A percentile compares a stretch with the other conserved stretches of the same genome.
phyloP scores from a whole-genome alignment of 352 stramenopile genomes.

The Phytophthora pini region DNA sequence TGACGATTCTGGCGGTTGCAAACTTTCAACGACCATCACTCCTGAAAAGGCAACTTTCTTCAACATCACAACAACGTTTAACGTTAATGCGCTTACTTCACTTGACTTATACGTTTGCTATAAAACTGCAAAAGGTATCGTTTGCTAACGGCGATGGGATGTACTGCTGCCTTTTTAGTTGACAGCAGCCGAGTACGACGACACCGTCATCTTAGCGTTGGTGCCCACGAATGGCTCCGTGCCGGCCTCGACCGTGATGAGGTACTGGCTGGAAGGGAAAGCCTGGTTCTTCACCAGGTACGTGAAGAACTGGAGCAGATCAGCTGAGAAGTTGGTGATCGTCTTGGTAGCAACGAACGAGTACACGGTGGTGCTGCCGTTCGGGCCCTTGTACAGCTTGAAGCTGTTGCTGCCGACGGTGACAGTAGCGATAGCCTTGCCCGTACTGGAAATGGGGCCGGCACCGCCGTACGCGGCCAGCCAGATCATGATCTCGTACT shows the following conservation, averaged over 20 bases:
- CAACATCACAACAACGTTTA: slow-evolving; percentile 1
- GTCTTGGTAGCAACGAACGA: slow-evolving; percentile 39
- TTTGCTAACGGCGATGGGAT: slow-evolving; percentile 1
- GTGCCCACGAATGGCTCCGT: slow-evolving; percentile 39
- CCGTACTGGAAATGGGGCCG: slow-evolving; percentile 39
- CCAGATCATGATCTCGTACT: slow-evolving; percentile 55
- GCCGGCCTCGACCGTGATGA: slow-evolving; percentile 36
- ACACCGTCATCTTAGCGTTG: slow-evolving; percentile 42
- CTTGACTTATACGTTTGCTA: slow-evolving; percentile 5
- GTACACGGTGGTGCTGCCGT: slow-evolving; percentile 39
- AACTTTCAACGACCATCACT: slow-evolving; percentile 20
- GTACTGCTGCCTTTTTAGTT: slow-evolving; percentile 13
- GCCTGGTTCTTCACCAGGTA: no score
- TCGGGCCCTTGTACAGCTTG: slow-evolving; percentile 38
- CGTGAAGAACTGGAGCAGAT: no score
- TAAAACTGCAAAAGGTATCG: slow-evolving; percentile 3
- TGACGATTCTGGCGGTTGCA: slow-evolving; percentile 18
- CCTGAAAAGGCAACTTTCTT: slow-evolving; percentile 24
- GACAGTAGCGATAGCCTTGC: slow-evolving; percentile 36
- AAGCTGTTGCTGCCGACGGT: slow-evolving; percentile 31
- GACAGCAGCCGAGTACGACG: slow-evolving; percentile 33
- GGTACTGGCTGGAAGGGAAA: slow-evolving; percentile 39
- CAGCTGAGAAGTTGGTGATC: slow-evolving; percentile 36
- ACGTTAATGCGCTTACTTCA: slow-evolving; percentile 5
- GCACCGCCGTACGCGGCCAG: slow-evolving; percentile 36